phyloP scores from a whole-genome alignment of 225 moss, liverwort and hornwort genomes.

The Neckera pumila region DNA sequence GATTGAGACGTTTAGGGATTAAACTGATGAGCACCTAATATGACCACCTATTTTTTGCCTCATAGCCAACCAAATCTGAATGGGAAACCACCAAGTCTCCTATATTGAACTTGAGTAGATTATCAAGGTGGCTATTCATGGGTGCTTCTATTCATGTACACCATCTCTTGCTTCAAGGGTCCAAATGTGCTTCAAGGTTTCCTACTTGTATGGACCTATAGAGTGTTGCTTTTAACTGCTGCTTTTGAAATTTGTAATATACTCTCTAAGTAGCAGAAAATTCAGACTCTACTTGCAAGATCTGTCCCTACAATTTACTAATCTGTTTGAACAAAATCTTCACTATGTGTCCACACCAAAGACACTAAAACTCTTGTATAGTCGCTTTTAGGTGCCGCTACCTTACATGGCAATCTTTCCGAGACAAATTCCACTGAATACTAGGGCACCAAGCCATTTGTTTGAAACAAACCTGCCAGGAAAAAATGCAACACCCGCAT shows the following conservation, averaged over 20 bases:
- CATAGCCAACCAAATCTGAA: neutral
- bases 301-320: too few relatives aligned
- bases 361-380: neutral
- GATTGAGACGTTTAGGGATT: too few relatives aligned
- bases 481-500: neutral
- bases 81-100: neutral
- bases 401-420: conserved; percentile 40
- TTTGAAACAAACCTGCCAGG: conserved; percentile 85
- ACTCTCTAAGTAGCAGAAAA: neutral
- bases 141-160: neutral
- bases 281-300: neutral
- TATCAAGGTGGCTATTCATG: neutral
- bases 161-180: neutral
- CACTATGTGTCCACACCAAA: neutral
- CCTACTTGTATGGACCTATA: neutral
- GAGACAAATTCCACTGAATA: conserved; percentile 55
- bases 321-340: neutral
- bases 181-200: neutral
- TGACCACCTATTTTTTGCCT: neutral
- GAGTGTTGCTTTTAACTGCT: accelerated
- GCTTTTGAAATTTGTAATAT: neutral
- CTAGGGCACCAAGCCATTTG: conserved; percentile 84
- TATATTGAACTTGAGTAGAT: neutral
- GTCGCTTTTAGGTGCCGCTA: neutral
- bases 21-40: neutral